Base-by-base conservation (phyloP, 257 asterid genomes). In the Verbascum thapsus region DNA sequence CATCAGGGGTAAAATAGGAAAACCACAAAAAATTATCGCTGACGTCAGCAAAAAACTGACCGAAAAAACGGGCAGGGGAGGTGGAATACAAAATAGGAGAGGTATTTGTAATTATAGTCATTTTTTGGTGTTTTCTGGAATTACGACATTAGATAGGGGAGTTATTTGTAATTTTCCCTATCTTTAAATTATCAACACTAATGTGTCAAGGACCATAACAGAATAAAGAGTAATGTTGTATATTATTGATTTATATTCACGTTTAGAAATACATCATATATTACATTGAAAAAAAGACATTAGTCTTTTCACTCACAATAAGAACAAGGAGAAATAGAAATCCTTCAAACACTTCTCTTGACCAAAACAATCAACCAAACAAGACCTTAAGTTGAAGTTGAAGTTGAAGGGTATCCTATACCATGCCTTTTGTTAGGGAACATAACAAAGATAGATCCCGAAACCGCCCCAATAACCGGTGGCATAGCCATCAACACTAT, bases 341-440 rank as follows among this genome's bases (percentile, higher is more conserved):
- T 30, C 17, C 20, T 9, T 26, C 41, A 30, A 53, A 6, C 60
- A 13, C 26, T 43, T 60, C 45, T 45, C 67, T 17, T 45, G 9
- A 13, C 47, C 13, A 48, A 61, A 44, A 40, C 2, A 37, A 35
- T 6, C 44, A 37, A 10, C 13, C 23, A 39, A 39, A 3, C 0
- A 69, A 2, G 13, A 43, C 37, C 39, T 64, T 61, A 65, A 58
- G 58, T 35, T 38, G 71, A 48, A 40, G 45, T 44, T 10, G 71
- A 37, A 53, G 40, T 16, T 37, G 64, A 42, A 63, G 94, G 85
- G 73, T 88, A 91, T 43, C 95, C 96, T 17, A 91, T 79, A 1
- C 95, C 95, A 55, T 85, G 95, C 7, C 96, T 87, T 10, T 57
- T 82, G 53, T 79, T 76, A 2, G 95, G 95, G 26, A 84, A 91